These are phyloP conservation scores for Podospora conica DNA, from an alignment of 495 filamentous ascomycete genomes.

Conservation along the genomic window DNA sequence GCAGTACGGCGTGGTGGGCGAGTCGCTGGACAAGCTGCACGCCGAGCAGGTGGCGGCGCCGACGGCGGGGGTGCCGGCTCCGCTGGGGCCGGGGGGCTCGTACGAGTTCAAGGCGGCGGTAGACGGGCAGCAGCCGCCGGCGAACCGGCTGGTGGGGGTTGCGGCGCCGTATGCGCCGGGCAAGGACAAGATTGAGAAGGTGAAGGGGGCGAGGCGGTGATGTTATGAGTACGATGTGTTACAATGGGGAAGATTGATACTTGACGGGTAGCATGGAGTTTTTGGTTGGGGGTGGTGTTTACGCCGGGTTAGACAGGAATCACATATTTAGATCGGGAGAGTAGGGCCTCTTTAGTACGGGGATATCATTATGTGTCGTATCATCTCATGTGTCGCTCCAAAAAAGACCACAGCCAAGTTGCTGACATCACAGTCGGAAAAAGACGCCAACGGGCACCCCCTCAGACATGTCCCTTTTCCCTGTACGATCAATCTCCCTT, in stretches of 20 bases:
- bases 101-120: constrained; percentile 35
- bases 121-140: constrained; percentile 10
- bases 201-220: constrained; percentile 32
- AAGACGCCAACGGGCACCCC: not conserved
- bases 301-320: not conserved
- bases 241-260: not conserved
- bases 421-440: not conserved
- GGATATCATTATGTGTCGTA: not conserved
- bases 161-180: constrained; percentile 72
- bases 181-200: constrained; percentile 56
- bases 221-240: not conserved
- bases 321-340: not conserved
- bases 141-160: constrained; percentile 41
- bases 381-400: not conserved
- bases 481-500: not conserved
- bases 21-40: constrained; percentile 75
- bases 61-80: constrained; percentile 46
- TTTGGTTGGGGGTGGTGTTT: not conserved
- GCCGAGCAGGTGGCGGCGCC: constrained; percentile 66
- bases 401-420: not conserved
- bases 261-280: not conserved
- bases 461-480: not conserved
- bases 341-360: not conserved
- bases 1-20: constrained; percentile 78
- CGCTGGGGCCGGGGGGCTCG: constrained; percentile 31